These are phyloP conservation scores for Yarrowia sp. DNA, from an alignment of 805 yeast species.

Conservation along the genomic window DNA sequence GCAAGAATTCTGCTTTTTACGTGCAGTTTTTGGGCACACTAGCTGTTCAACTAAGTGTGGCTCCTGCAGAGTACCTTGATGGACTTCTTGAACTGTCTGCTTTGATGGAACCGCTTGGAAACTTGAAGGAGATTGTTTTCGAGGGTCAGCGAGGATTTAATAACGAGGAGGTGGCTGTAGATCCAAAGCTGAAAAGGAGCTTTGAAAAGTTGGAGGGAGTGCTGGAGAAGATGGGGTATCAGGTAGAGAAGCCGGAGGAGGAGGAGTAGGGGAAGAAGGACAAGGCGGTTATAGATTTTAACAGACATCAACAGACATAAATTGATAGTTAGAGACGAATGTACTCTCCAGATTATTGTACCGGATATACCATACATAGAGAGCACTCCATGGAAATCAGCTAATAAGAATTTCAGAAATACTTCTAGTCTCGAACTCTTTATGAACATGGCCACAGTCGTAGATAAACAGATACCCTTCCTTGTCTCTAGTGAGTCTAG, in stretches of 20 bases:
- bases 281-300: too few relatives aligned
- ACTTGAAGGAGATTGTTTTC: conserved; percentile 24
- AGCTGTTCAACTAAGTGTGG: conserved; percentile 40
- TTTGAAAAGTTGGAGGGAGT: background rate
- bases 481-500: too few relatives aligned
- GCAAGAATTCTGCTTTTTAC: conserved; percentile 35
- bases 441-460: too few relatives aligned
- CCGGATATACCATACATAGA: too few relatives aligned
- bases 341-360: too few relatives aligned
- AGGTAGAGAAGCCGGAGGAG: background rate
- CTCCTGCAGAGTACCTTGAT: conserved; percentile 46
- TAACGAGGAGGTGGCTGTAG: background rate
- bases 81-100: conserved; percentile 37
- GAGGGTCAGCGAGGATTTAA: conserved; percentile 20
- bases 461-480: too few relatives aligned
- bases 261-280: too few relatives aligned
- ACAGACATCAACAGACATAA: too few relatives aligned
- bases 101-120: conserved; percentile 29
- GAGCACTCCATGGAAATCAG: too few relatives aligned
- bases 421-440: too few relatives aligned
- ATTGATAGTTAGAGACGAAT: too few relatives aligned
- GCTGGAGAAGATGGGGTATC: background rate
- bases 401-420: too few relatives aligned
- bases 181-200: background rate
- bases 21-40: conserved; percentile 38